Conservation (phyloP, 1,139 yeast species). For the Geotrichum restrictum region DNA sequence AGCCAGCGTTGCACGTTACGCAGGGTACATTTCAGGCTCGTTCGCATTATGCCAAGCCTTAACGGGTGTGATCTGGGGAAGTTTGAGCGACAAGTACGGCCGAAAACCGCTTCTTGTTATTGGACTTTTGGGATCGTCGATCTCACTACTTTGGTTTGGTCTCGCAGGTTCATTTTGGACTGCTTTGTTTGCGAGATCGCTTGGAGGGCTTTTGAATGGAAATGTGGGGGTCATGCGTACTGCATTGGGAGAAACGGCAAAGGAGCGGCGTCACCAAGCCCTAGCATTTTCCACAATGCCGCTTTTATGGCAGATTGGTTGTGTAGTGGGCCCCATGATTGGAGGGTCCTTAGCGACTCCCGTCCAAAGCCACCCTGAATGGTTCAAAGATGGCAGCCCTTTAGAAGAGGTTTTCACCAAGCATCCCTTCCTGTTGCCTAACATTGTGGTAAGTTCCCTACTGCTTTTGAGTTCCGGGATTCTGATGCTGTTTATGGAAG, state of each 20-base stretch:
- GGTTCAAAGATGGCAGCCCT: constrained; percentile 25
- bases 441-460: constrained; percentile 49
- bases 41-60: constrained; percentile 54
- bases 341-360: constrained; percentile 47
- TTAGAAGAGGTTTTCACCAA: constrained; percentile 37
- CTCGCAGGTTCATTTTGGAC: constrained; percentile 45
- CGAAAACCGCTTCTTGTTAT: constrained; percentile 51
- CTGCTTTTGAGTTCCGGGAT: constrained; percentile 34
- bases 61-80: constrained; percentile 61
- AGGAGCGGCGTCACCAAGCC: constrained; percentile 55
- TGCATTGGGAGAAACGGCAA: constrained; percentile 56
- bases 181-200: constrained; percentile 51
- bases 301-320: constrained; percentile 56
- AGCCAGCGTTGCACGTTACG: constrained; percentile 46
- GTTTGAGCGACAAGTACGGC: constrained; percentile 53
- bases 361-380: constrained; percentile 33
- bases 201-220: constrained; percentile 58
- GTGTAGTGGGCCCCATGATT: constrained; percentile 55
- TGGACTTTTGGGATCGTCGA: constrained; percentile 51
- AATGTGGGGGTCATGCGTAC: constrained; percentile 61
- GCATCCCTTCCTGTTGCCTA: constrained; percentile 60
- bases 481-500: constrained; percentile 57
- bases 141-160: constrained; percentile 51
- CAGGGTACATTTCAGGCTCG: constrained; percentile 56
- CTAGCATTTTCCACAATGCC: constrained; percentile 62